Percentiles rank a stretch among this genome's conserved stretches.
phyloP scores from a whole-genome alignment of 164 flowering plant genomes.

The Nymphaea colorata region DNA sequence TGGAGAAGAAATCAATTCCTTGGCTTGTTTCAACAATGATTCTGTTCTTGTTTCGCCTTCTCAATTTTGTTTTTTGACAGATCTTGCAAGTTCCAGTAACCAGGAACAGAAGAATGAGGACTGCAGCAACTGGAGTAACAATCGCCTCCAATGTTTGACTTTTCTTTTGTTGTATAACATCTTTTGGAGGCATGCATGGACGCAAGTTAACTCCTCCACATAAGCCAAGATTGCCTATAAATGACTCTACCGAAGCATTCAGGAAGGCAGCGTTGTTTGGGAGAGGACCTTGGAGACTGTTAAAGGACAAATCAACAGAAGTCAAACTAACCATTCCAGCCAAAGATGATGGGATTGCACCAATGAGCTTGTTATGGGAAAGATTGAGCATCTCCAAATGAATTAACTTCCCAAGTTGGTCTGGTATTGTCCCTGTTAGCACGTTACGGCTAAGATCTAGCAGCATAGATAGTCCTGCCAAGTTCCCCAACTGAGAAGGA shows the following conservation, averaged over 20 bases:
- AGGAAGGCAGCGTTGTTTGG: slow-evolving; percentile 18
- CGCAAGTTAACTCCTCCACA: slow-evolving; percentile 25
- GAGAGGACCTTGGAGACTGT: slow-evolving; percentile 31
- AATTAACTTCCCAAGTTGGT: slow-evolving; percentile 19
- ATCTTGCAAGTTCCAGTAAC: background rate
- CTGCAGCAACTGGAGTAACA: background rate
- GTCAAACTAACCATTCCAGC: slow-evolving; percentile 18
- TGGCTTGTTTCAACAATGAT: background rate
- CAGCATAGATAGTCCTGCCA: slow-evolving; percentile 14
- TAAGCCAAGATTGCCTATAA: slow-evolving; percentile 17
- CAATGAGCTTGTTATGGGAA: slow-evolving; percentile 41
- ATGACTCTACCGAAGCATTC: slow-evolving; percentile 3
- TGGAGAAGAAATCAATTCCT: background rate
- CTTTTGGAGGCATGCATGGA: background rate
- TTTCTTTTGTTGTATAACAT: background rate
- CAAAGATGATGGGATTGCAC: slow-evolving; percentile 26
- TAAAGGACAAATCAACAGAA: slow-evolving; percentile 37
- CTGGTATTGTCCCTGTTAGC: slow-evolving; percentile 39
- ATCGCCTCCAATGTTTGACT: background rate
- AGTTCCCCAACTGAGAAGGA: slow-evolving; percentile 32
- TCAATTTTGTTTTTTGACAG: background rate
- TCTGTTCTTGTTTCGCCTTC: background rate
- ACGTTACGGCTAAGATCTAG: slow-evolving; percentile 48
- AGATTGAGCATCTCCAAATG: slow-evolving; percentile 31
- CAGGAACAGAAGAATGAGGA: background rate